A percentile compares a stretch with the other conserved stretches of the same genome.
Conservation (phyloP, 2,329 filamentous ascomycete genomes). For the Aspergillus oerlinghausenensis region DNA sequence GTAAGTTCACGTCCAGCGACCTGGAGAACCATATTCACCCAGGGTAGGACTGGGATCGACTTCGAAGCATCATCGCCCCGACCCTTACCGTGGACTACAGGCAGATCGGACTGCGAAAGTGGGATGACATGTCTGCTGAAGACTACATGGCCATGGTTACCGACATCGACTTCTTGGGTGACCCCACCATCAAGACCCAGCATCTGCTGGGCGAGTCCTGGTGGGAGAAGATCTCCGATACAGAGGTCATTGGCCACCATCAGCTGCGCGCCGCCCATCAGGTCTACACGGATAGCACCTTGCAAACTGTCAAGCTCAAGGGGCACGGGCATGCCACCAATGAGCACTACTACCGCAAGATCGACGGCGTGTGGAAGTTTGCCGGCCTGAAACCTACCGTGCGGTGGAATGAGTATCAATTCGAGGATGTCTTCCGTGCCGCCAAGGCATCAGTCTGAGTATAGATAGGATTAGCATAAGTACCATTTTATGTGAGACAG, state of each 20-base stretch:
- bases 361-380: slow-evolving; percentile 60
- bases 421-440: neutral
- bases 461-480: neutral
- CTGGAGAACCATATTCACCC: neutral
- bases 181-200: slow-evolving; percentile 59
- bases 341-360: slow-evolving; percentile 55
- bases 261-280: slow-evolving; percentile 61
- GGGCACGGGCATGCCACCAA: slow-evolving; percentile 58
- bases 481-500: too few species aligned
- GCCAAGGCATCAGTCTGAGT: neutral
- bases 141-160: slow-evolving; percentile 61
- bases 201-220: slow-evolving; percentile 59
- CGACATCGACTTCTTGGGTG: slow-evolving; percentile 54
- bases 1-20: slow-evolving; percentile 16
- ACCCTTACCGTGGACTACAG: slow-evolving; percentile 60
- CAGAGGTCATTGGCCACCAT: slow-evolving; percentile 57
- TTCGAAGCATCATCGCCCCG: slow-evolving; percentile 42
- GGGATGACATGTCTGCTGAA: slow-evolving; percentile 57
- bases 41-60: slow-evolving; percentile 37
- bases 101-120: slow-evolving; percentile 56
- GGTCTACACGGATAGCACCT: slow-evolving; percentile 51
- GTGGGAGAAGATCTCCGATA: slow-evolving; percentile 56
- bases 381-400: slow-evolving; percentile 54
- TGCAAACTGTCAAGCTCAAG: slow-evolving; percentile 50
- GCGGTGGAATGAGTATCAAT: slow-evolving; percentile 47